Evolutionary conservation across 495 filamentous ascomycete species (phyloP), one percentile per base, ranked within the genome.

Genomic region (Trichodelitschia bisporula): DNA sequence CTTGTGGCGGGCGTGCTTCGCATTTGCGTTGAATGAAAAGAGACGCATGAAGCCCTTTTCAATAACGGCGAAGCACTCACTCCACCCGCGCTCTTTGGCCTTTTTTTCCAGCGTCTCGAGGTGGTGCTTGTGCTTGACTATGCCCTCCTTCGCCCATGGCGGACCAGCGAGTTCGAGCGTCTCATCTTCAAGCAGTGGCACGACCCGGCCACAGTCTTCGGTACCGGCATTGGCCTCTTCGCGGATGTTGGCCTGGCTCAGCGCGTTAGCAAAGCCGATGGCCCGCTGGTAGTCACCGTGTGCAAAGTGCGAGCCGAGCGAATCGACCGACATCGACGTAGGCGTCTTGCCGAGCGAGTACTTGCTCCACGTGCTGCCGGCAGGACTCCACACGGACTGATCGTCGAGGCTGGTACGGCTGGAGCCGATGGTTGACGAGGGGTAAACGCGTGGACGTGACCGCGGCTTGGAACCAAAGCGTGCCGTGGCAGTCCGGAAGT

Each of bases 121-220:
- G 45, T 93, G 83, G 47, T 92, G 86, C 50, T 95, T 95, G 51
- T 95, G 84, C 41, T 83, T 84, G 11, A 95, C 54, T 35, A 86
- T 77, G 21, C 86, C 86, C 49, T 99, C 86, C 44, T 99, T 97
- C 21, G 89, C 75, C 86, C 86, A 97, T 5, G 86, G 86, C 5
- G 86, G 78, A 12, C 86, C 86, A 4, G 70, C 69, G 24, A 97
- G 66, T 40, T 86, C 82, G 12, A 97, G 55, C 0, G 69, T 74
- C 42, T 95, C 89, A 42, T 93, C 86, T 38, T 93, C 86, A 0
- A 95, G 63, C 12, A 89, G 59, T 25, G 72, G 69, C n/a, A 37
- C 39, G 8, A 29, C 8, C 6, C 6, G 10, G 11, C 10, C 27
- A 4, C 15, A 6, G 15, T 4, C 4, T 34, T 40, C 41, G 64